Conservation (phyloP, 2,329 filamentous ascomycete genomes). For the Talaromyces sp. region DNA sequence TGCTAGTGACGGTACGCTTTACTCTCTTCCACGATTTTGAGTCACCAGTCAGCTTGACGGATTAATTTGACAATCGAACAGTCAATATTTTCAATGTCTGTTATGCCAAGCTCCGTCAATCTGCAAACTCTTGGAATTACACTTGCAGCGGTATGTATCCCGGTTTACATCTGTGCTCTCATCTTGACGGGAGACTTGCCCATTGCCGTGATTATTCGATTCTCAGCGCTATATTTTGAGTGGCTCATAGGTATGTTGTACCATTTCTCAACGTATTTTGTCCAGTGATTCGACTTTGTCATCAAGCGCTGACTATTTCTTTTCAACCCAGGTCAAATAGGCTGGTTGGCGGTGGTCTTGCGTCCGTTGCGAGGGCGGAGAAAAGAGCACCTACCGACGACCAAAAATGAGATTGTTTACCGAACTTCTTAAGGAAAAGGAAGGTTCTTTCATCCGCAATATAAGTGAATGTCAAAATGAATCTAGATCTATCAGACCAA, state of each 20-base stretch:
- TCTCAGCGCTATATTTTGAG: not conserved
- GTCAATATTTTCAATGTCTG: not conserved
- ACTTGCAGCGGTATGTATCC: not conserved
- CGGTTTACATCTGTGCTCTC: not conserved
- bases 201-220: not conserved
- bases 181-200: not conserved
- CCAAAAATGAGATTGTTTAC: not conserved
- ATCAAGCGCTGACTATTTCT: not conserved
- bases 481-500: not conserved
- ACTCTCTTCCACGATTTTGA: too few relatives aligned
- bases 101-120: not conserved
- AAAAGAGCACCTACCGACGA: not conserved
- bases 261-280: not conserved
- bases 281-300: not conserved
- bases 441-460: not conserved
- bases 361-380: not conserved
- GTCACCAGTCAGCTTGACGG: too few relatives aligned
- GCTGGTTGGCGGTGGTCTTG: not conserved
- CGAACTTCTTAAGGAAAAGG: not conserved
- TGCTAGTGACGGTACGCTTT: not conserved
- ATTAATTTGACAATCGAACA: too few relatives aligned
- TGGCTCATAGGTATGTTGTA: not conserved
- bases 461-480: not conserved
- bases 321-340: not conserved
- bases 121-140: not conserved